Conservation (phyloP, 306 rosid species). For the Inga leiocalycina region DNA sequence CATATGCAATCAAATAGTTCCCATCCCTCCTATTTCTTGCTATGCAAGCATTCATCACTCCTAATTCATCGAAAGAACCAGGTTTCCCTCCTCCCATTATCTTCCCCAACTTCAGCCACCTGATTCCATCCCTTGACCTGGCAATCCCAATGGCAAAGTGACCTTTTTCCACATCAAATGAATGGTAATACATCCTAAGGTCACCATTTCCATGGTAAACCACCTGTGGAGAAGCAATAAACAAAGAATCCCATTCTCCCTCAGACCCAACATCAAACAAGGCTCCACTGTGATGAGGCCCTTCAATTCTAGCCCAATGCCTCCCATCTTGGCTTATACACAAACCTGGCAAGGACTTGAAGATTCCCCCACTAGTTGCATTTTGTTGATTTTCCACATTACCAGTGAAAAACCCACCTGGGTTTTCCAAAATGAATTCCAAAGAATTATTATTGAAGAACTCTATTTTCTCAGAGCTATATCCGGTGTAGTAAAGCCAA, state of each 20-base stretch:
- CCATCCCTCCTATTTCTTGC: slow-evolving; percentile 54
- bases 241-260: slow-evolving; percentile 72
- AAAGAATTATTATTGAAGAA: slow-evolving; percentile 29
- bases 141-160: slow-evolving; percentile 68
- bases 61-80: slow-evolving; percentile 65
- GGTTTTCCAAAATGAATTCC: slow-evolving; percentile 46
- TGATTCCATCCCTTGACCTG: slow-evolving; percentile 85
- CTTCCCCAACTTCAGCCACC: slow-evolving; percentile 76
- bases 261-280: slow-evolving; percentile 69
- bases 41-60: slow-evolving; percentile 58
- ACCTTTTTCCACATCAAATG: slow-evolving; percentile 58
- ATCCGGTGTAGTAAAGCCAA: slow-evolving; percentile 79
- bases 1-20: slow-evolving; percentile 77
- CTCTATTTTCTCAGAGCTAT: slow-evolving; percentile 47
- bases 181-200: slow-evolving; percentile 82
- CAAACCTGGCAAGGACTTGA: slow-evolving; percentile 73
- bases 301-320: slow-evolving; percentile 91
- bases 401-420: slow-evolving; percentile 34
- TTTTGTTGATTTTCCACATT: not conserved
- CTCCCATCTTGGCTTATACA: slow-evolving; percentile 87
- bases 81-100: slow-evolving; percentile 63
- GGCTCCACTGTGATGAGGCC: slow-evolving; percentile 86
- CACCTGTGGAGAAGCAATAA: slow-evolving; percentile 66
- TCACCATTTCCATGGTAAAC: slow-evolving; percentile 72
- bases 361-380: slow-evolving; percentile 35